phyloP scores from a whole-genome alignment of 2,329 filamentous ascomycete species.

The Parastagonospora nodorum region DNA sequence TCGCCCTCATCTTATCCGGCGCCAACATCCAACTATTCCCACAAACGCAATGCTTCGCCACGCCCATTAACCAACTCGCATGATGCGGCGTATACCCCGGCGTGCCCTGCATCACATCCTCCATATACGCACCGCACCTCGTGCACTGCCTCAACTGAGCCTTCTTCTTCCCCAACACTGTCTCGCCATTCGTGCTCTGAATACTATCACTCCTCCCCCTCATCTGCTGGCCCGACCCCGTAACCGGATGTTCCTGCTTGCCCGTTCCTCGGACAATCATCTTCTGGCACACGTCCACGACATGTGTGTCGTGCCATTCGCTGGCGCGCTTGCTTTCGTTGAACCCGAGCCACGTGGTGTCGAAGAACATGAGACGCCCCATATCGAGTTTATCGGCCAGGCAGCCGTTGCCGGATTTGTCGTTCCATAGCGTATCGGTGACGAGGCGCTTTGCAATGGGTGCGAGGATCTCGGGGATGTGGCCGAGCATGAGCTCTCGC shows the following conservation, averaged over 20 bases:
- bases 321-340: constrained; percentile 63
- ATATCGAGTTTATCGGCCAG: constrained; percentile 67
- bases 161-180: constrained; percentile 18
- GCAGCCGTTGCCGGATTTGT: constrained; percentile 42
- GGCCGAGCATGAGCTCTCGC: constrained; percentile 58
- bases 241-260: constrained; percentile 27
- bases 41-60: constrained; percentile 48
- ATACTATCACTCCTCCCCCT: constrained; percentile 30
- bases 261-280: constrained; percentile 44
- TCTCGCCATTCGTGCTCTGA: constrained; percentile 9
- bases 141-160: constrained; percentile 48
- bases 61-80: constrained; percentile 41
- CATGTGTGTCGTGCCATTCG: constrained; percentile 64
- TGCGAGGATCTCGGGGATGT: constrained; percentile 57
- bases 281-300: constrained; percentile 64
- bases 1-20: constrained; percentile 24
- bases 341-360: constrained; percentile 72
- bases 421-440: constrained; percentile 43
- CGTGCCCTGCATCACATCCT: constrained; percentile 48
- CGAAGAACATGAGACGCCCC: constrained; percentile 72
- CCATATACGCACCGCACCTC: constrained; percentile 53
- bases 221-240: constrained; percentile 4
- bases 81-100: constrained; percentile 37
- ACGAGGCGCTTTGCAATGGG: constrained; percentile 56
- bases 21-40: constrained; percentile 46